Conservation (phyloP, 2,329 filamentous ascomycete species). For the Botryotinia narcissicola region DNA sequence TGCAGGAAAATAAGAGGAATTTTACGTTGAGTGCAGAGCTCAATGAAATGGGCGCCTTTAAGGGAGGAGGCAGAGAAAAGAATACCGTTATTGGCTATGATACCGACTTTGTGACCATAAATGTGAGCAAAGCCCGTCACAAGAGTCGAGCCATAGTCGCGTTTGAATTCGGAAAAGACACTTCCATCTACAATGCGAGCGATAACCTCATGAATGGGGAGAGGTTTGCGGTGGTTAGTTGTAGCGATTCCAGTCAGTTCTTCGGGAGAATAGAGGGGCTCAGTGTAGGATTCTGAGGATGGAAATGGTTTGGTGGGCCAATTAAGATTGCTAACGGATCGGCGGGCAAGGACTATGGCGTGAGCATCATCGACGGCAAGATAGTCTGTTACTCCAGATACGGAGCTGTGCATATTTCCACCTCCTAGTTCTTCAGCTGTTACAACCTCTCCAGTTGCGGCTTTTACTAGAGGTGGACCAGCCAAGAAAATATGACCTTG, state of each 20-base stretch:
- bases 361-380: conserved; percentile 93
- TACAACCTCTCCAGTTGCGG: conserved; percentile 90
- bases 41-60: conserved; percentile 96
- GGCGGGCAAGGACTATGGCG: conserved; percentile 78
- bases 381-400: conserved; percentile 93
- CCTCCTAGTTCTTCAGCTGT: conserved; percentile 88
- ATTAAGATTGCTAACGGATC: conserved; percentile 86
- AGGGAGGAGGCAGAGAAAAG: conserved; percentile 84
- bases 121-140: conserved; percentile 90
- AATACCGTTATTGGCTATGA: conserved; percentile 95
- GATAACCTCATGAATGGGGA: conserved; percentile 87
- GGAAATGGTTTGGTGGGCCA: conserved; percentile 60
- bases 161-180: conserved; percentile 92
- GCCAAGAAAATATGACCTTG: conserved; percentile 98
- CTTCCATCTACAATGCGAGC: conserved; percentile 89
- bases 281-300: conserved; percentile 54
- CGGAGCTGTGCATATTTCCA: conserved; percentile 82
- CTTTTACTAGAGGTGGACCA: conserved; percentile 90
- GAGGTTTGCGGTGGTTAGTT: conserved; percentile 81
- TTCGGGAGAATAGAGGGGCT: conserved; percentile 74
- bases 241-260: conserved; percentile 88
- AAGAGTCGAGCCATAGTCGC: conserved; percentile 81
- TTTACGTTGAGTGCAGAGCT: conserved; percentile 85
- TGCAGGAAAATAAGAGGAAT: conserved; percentile 92
- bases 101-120: conserved; percentile 86